phyloP scores from a whole-genome alignment of 495 filamentous ascomycete genomes.

The Paragyromitra xinjiangensis region DNA sequence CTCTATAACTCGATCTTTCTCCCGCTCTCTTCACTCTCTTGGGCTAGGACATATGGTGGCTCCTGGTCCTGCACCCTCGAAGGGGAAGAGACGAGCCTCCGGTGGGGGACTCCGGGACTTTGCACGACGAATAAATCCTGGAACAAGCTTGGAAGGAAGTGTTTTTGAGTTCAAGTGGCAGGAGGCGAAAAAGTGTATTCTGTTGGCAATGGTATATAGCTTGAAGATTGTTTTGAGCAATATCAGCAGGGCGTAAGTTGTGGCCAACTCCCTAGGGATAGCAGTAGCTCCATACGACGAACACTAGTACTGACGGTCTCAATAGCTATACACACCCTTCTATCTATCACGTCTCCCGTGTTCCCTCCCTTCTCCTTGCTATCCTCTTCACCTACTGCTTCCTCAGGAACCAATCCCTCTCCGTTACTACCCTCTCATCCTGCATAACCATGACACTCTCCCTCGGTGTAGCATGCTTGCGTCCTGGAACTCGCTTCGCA shows the following conservation, averaged over 20 bases:
- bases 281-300: background rate
- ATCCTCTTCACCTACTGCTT: slow-evolving; percentile 62
- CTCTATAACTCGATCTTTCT: slow-evolving; percentile 59
- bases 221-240: slow-evolving; percentile 64
- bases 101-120: slow-evolving; percentile 62
- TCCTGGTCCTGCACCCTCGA: slow-evolving; percentile 49
- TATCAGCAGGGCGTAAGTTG: slow-evolving; percentile 63
- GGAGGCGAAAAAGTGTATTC: slow-evolving; percentile 60
- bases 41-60: slow-evolving; percentile 60
- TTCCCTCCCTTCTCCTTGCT: slow-evolving; percentile 61
- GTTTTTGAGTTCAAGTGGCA: slow-evolving; percentile 63
- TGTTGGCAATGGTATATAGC: slow-evolving; percentile 62
- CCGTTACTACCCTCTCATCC: slow-evolving; percentile 62
- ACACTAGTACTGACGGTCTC: slow-evolving; percentile 10
- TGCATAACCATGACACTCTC: slow-evolving; percentile 64
- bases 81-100: slow-evolving; percentile 53
- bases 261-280: background rate
- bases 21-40: slow-evolving; percentile 57
- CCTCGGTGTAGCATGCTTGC: slow-evolving; percentile 62
- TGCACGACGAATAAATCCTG: slow-evolving; percentile 50
- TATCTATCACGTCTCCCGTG: slow-evolving; percentile 63
- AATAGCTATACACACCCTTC: slow-evolving; percentile 62
- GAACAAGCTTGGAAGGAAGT: slow-evolving; percentile 57
- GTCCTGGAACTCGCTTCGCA: slow-evolving; percentile 60
- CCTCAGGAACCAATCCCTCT: slow-evolving; percentile 59